Evolutionary conservation across 75 land plant genomes (phyloP), one percentile per base, ranked within the genome.

Genomic region (Selaginella moellendorffii): DNA sequence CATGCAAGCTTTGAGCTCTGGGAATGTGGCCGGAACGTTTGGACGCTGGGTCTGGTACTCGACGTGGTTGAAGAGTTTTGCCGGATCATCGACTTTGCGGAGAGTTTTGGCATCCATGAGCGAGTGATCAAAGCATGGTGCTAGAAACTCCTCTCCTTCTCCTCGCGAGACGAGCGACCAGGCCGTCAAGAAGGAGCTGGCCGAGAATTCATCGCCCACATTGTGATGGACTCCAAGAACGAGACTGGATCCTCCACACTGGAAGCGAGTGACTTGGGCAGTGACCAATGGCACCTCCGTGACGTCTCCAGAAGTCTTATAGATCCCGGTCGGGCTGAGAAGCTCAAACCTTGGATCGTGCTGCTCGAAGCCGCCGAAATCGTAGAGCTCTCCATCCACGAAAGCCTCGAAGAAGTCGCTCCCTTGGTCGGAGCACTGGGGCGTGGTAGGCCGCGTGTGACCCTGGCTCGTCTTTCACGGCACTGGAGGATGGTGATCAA

Each of bases 401-500:
- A 28, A n/a, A 14, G 53, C 71, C n/a, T 69, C 71, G 9, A 30
- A 14, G 29, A 64, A 69, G 9, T 63, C 22, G 29, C 65, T 69
- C 31, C 71, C 71, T 21, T 14, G 31, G 17, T 24, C 69, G 24
- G 36, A 63, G 53, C 71, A 69, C 0, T 31, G 23, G 27, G 65
- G 29, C 26, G n/a, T n/a, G n/a, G n/a, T n/a, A n/a, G n/a, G n/a
- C n/a, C n/a, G n/a, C n/a, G n/a, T n/a, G n/a, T n/a, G n/a, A n/a
- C n/a, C n/a, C n/a, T n/a, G n/a, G n/a, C n/a, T n/a, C n/a, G n/a
- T n/a, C n/a, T n/a, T n/a, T n/a, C n/a, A n/a, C n/a, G n/a, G n/a
- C n/a, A n/a, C n/a, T n/a, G n/a, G n/a, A n/a, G n/a, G n/a, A n/a
- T n/a, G n/a, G n/a, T n/a, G n/a, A n/a, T n/a, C n/a, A n/a, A n/a